phyloP scores from a whole-genome alignment of 441 rosid species.

The Brassica hybrid region DNA sequence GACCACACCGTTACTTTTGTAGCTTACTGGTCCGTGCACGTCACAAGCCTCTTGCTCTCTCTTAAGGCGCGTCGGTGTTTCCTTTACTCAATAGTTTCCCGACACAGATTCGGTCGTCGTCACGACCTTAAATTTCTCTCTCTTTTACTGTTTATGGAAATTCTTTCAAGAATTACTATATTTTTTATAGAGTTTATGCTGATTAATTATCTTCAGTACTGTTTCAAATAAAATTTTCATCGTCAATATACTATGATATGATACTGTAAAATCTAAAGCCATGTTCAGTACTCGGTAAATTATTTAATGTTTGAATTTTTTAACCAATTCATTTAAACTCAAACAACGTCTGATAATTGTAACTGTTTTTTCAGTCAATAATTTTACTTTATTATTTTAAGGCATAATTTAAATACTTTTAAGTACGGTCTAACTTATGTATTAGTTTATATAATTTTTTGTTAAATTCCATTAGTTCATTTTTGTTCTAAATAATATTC shows the following conservation, averaged over 20 bases:
- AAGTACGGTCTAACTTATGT: neutral
- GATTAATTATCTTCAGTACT: neutral
- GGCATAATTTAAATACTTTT: neutral
- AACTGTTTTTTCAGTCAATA: neutral
- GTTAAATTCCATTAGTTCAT: neutral
- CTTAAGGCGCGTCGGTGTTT: slow-evolving; percentile 40
- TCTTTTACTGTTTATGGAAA: slow-evolving; percentile 24
- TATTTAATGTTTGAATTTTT: neutral
- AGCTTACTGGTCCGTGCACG: slow-evolving; percentile 40
- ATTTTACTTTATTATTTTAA: neutral
- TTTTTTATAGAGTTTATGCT: neutral
- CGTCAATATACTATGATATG: neutral
- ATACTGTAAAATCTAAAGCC: neutral
- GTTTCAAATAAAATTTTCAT: neutral
- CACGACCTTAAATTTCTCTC: slow-evolving; percentile 19
- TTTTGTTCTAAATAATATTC: neutral
- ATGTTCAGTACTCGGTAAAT: neutral
- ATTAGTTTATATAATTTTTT: neutral
- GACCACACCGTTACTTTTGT: slow-evolving; percentile 47
- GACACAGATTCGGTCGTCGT: slow-evolving; percentile 45
- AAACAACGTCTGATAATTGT: neutral
- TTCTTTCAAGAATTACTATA: slow-evolving; percentile 24
- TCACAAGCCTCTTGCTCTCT: slow-evolving; percentile 42
- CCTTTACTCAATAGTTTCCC: slow-evolving; percentile 22
- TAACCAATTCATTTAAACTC: neutral